Conservation (phyloP, 306 rosid genomes). For the Fragaria iinumae region DNA sequence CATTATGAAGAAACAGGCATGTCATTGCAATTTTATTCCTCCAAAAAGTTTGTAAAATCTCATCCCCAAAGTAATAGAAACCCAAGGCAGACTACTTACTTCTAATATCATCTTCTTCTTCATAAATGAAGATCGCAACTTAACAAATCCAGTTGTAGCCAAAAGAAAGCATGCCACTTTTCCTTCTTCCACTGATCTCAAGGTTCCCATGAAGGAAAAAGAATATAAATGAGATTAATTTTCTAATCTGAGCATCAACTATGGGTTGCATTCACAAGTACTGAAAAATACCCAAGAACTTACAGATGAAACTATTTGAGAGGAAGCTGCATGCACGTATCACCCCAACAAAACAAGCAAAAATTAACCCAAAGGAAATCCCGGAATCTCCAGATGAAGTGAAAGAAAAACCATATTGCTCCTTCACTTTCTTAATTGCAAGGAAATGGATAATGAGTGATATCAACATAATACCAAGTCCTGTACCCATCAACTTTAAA, state of each 20-base stretch:
- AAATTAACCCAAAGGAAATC: slow-evolving; percentile 40
- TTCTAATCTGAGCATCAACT: slow-evolving; percentile 21
- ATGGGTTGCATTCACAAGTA: slow-evolving; percentile 11
- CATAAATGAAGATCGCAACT: slow-evolving; percentile 55
- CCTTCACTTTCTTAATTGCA: slow-evolving; percentile 53
- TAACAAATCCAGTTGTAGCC: slow-evolving; percentile 76
- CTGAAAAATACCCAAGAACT: slow-evolving; percentile 38
- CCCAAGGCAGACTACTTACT: slow-evolving; percentile 48
- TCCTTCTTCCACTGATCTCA: slow-evolving; percentile 94
- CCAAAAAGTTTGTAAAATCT: not conserved
- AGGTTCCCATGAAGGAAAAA: slow-evolving; percentile 19
- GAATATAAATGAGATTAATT: slow-evolving; percentile 10
- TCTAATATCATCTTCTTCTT: slow-evolving; percentile 53
- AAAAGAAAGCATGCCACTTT: slow-evolving; percentile 90
- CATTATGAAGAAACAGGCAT: slow-evolving; percentile 18
- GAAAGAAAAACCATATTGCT: slow-evolving; percentile 40
- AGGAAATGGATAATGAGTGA: slow-evolving; percentile 62
- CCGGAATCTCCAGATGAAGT: slow-evolving; percentile 45
- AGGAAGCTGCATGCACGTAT: slow-evolving; percentile 85
- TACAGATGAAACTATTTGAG: slow-evolving; percentile 88
- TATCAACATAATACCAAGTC: slow-evolving; percentile 68
- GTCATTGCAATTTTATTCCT: not conserved
- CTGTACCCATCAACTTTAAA: slow-evolving; percentile 72
- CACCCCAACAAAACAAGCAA: slow-evolving; percentile 60
- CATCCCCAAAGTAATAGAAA: slow-evolving; percentile 1